phyloP scores from a whole-genome alignment of 768 basidiomycete genomes.

The Tulasnella sp. region DNA sequence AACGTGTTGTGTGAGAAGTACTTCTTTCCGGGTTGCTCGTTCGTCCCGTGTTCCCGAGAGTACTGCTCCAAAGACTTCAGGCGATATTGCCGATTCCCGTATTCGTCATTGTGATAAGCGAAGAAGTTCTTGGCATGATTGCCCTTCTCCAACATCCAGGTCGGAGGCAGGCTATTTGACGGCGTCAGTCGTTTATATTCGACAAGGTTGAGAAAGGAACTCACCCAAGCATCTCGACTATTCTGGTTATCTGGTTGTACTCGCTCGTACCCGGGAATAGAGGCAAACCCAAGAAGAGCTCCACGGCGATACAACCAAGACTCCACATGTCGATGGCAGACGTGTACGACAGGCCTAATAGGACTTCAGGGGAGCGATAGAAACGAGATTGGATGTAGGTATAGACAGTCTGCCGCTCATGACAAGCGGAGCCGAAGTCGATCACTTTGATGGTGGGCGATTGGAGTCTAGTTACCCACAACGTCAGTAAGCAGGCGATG shows the following conservation, averaged over 20 bases:
- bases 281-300: conserved; percentile 91
- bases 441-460: conserved; percentile 98
- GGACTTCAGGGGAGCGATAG: conserved; percentile 95
- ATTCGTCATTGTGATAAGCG: conserved; percentile 60
- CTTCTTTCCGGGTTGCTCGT: conserved; percentile 97
- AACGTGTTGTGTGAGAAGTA: conserved; percentile 93
- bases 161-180: conserved; percentile 62
- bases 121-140: conserved; percentile 95
- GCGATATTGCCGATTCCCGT: conserved; percentile 62
- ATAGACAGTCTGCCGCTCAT: conserved; percentile 98
- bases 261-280: conserved; percentile 98
- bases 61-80: conserved; percentile 93
- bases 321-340: conserved; percentile 99
- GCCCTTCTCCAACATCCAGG: conserved; percentile 89
- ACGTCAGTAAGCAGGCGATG: background rate
- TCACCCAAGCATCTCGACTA: conserved; percentile 97
- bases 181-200: background rate
- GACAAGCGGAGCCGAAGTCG: conserved; percentile 97
- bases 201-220: conserved; percentile 24
- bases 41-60: conserved; percentile 84
- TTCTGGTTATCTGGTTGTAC: conserved; percentile 95
- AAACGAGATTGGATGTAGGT: conserved; percentile 99
- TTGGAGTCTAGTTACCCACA: conserved; percentile 51
- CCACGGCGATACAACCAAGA: conserved; percentile 94
- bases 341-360: conserved; percentile 89